Evolutionary conservation across 2,329 filamentous ascomycete species (phyloP), one percentile per base, ranked within the genome.

Genomic region (Alternaria gaisen): DNA sequence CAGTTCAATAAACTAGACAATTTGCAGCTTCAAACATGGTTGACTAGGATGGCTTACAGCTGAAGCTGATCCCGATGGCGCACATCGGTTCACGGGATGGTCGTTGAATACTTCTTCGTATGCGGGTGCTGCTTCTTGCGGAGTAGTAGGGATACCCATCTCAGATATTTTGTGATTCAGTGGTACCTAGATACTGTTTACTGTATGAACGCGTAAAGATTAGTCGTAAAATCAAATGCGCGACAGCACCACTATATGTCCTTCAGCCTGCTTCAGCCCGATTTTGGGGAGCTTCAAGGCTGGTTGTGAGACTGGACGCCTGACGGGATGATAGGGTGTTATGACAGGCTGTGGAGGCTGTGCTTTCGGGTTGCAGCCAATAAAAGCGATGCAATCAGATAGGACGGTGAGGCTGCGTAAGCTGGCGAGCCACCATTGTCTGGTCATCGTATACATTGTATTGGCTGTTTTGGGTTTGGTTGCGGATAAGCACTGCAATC

Each of bases 61-160:
- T 55, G 66, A 70, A 12, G 57, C 34, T 24, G 71, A 72, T 9
- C 69, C 64, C 42, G 70, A 66, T 4, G 68, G 63, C 8, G 41
- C 44, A 20, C 53, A 61, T 11, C 43, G 50, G 40, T 73, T 72
- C 26, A 71, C 62, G 2, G 72, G 71, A 43, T 71, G 71, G 34
- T 69, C 60, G 36, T 60, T 60, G 43, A 72, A 60, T 18, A 73
- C 62, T 53, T 74, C 72, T 40, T 76, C 69, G 53, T 76, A 74
- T 12, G 72, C 64, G 2, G 72, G 72, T 7, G 72, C 72, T 10
- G 71, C 64, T 6, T 71, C 70, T 48, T 34, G 53, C n/a, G 62
- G 53, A 4, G 61, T 60, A 6, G 61, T 63, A 4, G 67, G 68
- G 34, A 58, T 47, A 46, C 66, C 70, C 71, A 75, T 74, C 7